Evolutionary conservation across 2,329 filamentous ascomycete species (phyloP), one percentile per base, ranked within the genome.

Genomic region (Botrytis elliptica): DNA sequence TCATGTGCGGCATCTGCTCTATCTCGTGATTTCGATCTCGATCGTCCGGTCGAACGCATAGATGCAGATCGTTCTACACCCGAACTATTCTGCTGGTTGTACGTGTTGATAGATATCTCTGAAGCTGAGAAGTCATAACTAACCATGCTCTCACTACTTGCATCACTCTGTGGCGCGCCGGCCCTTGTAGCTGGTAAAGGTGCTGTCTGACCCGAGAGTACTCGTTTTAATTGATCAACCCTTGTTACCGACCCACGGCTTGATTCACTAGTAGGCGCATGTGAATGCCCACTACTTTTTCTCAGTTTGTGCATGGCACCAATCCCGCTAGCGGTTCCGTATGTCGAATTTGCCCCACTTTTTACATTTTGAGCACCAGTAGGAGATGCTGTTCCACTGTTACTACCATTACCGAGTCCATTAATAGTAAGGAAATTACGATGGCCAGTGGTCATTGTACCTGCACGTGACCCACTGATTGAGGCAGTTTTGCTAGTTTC

Each of bases 401-500:
- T 82, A 38, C 73, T 83, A 78, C 76, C 81, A 69, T 84, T 82
- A 74, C 83, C 83, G 63, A 82, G 85, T 72, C 88, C 84, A 77
- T 88, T 89, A 55, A 90, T 85, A n/a, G 87, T 86, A 57, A 92
- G 85, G 74, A 88, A 87, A 75, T 88, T 87, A 66, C 83, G 85
- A 78, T 79, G 80, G 81, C 85, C 71, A 63, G 79, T 77, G 40
- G 71, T 74, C 70, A 85, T 86, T 18, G 89, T 92, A 60, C 88
- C 91, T 1, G 88, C 86, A 76, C 89, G 90, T 4, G 94, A 97
- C 36, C 93, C 94, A 71, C 86, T 92, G 72, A 97, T 84, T 6
- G 94, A 97, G 20, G 89, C 88, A 0, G 92, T 89, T 78, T 91
- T 93, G 78, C 90, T 90, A 68, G 86, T 88, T 72, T 92, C 89